These are phyloP conservation scores for Spergularia marina DNA, from an alignment of 148 eudicot genomes.

Conservation along the genomic window DNA sequence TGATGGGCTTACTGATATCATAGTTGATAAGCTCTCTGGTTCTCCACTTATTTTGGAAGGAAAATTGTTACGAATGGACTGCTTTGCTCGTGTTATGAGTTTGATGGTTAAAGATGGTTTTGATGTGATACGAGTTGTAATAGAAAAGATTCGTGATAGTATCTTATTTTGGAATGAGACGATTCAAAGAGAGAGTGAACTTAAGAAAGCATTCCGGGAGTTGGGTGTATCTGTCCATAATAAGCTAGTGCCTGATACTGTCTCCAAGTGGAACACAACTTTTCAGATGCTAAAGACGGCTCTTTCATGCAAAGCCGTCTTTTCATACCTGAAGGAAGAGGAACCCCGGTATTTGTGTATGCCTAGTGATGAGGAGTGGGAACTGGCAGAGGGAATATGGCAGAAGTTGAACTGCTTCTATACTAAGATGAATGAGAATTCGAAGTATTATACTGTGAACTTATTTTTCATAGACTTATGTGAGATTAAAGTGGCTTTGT, in stretches of 20 bases:
- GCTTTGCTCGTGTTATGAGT: conserved; percentile 28
- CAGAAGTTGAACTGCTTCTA: conserved; percentile 5
- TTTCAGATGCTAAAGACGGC: conserved; percentile 24
- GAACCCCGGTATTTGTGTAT: neutral
- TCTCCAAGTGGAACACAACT: conserved; percentile 28
- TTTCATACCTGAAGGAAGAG: conserved; percentile 1
- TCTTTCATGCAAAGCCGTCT: conserved; percentile 14
- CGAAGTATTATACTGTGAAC: neutral
- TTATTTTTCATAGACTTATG: neutral
- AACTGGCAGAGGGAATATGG: conserved; percentile 1
- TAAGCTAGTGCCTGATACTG: conserved; percentile 17
- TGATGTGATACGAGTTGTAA: conserved; percentile 11
- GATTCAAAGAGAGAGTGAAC: conserved; percentile 21
- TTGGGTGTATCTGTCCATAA: neutral
- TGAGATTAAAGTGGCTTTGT: neutral
- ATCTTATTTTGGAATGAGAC: conserved; percentile 27
- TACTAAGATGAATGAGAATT: too few relatives aligned
- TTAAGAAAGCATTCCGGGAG: conserved; percentile 19
- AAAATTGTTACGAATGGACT: conserved; percentile 13
- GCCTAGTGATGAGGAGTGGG: conserved; percentile 21
- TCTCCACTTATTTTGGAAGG: conserved; percentile 5
- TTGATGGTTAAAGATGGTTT: conserved; percentile 36
- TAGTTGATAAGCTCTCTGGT: neutral
- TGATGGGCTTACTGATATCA: conserved; percentile 8
- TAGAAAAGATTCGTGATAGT: conserved; percentile 28